Base-by-base conservation (phyloP, 164 flowering plant genomes). In the Vitis rotundifolia region DNA sequence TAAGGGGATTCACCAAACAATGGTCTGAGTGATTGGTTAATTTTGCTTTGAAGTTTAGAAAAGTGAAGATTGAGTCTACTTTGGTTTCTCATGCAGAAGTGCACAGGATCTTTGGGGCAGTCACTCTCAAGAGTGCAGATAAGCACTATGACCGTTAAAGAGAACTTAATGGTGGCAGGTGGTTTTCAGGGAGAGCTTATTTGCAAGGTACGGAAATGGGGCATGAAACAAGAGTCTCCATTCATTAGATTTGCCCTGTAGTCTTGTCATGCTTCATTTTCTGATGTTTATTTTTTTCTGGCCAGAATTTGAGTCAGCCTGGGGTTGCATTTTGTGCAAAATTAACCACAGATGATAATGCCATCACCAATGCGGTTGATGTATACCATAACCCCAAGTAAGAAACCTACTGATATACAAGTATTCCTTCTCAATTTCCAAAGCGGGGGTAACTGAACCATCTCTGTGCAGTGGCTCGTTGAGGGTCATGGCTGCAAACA, bases 131-230 rank as follows among this genome's bases (percentile, higher is more conserved):
- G 97, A 74, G 92, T 94, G 12, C 97, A 91, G 68, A 85, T 91
- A 67, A 91, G 97, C 78, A 91, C 97, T 7, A 91, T 94, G 97
- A 76, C 87, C 66, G 86, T 91, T 51, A 89, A 88, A 70, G 91
- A 92, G 22, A 82, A 91, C 71, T 71, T 94, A 58, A 52, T 91
- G 83, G 97, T 84, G 5, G 95, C 94, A 18, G 99, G 99, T 68
- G 99, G 99, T 47, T 92, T 92, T 71, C 93, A 83, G n/a, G 99
- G 99, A 68, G 99, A 94, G 79, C 95, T 94, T 16, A 84, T 94
- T 52, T 91, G 94, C 80, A 94, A 94, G 99, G 99, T 94, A 85
- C 13, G 29, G 5, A 2, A 44, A 22, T n/a, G 10, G 59, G 47
- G 22, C 28, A 28, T 37, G 19, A 51, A 31, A 51, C 18, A 8